Evolutionary conservation across 2,329 filamentous ascomycete species (phyloP).

Genomic region (Ophiocordyceps camponoti-floridani): DNA sequence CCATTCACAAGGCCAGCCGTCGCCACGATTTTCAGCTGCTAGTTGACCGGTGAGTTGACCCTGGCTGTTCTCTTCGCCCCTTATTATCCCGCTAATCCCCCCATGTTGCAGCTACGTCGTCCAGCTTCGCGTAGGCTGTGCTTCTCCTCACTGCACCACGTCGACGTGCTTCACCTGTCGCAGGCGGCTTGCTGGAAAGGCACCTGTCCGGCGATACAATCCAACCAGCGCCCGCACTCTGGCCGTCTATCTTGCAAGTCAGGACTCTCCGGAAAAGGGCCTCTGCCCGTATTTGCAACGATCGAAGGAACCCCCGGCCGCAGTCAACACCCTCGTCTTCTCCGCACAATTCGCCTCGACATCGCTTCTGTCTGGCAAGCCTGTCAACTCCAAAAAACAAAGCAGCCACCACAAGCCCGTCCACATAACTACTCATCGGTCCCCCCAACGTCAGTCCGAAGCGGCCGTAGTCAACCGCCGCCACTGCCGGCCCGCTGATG

Average conservation of each 20-base stretch:
- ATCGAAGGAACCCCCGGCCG: conserved; percentile 23
- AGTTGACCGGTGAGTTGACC: conserved; percentile 40
- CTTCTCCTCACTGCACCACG: conserved; percentile 47
- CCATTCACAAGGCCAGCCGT: conserved; percentile 40
- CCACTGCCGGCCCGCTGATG: neutral
- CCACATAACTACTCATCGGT: neutral
- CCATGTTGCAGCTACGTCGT: conserved; percentile 44
- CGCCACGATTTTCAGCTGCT: conserved; percentile 48
- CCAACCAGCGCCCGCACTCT: conserved; percentile 66
- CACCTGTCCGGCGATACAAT: conserved; percentile 62
- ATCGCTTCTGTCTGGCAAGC: neutral
- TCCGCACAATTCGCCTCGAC: conserved; percentile 9
- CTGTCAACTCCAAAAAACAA: neutral
- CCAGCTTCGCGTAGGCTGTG: conserved; percentile 72
- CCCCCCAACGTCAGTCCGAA: neutral
- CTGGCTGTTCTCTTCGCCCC: neutral
- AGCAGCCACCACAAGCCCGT: neutral
- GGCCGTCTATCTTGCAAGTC: conserved; percentile 62
- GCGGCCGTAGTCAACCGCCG: neutral
- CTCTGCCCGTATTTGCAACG: conserved; percentile 40
- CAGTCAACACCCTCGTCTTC: conserved; percentile 29
- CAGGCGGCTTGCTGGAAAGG: conserved; percentile 44
- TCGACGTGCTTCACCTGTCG: conserved; percentile 69
- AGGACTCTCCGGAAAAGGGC: conserved; percentile 55
- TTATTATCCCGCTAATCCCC: neutral